Percentiles rank a stretch among this genome's conserved stretches.
phyloP scores from a whole-genome alignment of 345 rosid species.

The Salix purpurea region DNA sequence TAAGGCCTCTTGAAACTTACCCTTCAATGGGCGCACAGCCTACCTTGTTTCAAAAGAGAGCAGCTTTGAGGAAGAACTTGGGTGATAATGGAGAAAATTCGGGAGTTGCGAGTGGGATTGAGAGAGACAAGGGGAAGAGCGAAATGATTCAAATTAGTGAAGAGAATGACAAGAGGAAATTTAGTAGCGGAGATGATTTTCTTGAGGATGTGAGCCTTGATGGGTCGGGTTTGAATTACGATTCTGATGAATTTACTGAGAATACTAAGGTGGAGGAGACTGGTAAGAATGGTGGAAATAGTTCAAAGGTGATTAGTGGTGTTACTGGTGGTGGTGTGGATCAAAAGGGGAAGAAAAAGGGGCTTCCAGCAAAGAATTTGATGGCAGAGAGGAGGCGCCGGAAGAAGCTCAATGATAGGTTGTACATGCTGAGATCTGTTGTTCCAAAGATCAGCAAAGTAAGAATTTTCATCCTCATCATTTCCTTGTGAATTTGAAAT shows the following conservation, averaged over 20 bases:
- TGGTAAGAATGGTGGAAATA: constrained; percentile 36
- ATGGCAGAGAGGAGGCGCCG: constrained; percentile 70
- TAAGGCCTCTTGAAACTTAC: constrained; percentile 45
- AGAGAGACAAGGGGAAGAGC: constrained; percentile 41
- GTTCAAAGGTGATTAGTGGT: constrained; percentile 42
- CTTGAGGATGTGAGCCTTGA: constrained; percentile 47
- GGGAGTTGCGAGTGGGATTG: constrained; percentile 27
- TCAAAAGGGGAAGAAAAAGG: constrained; percentile 52
- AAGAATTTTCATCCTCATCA: constrained; percentile 23
- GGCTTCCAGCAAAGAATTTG: constrained; percentile 64
- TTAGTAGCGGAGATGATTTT: constrained; percentile 22
- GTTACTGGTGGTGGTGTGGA: constrained; percentile 30
- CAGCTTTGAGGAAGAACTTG: constrained; percentile 47
- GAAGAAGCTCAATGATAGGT: constrained; percentile 61
- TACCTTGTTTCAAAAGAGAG: constrained; percentile 57
- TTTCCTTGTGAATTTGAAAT: constrained; percentile 22
- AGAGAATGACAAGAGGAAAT: constrained; percentile 34
- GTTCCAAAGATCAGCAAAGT: constrained; percentile 99
- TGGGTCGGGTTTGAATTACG: constrained; percentile 49
- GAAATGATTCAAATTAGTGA: constrained; percentile 28
- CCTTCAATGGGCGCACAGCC: constrained; percentile 59
- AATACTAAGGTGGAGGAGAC: constrained; percentile 37
- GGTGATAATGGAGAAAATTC: constrained; percentile 29
- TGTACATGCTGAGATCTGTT: constrained; percentile 85
- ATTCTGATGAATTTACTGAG: constrained; percentile 51